phyloP scores from a whole-genome alignment of 306 rosid species.

The Trichosanthes truncata region DNA sequence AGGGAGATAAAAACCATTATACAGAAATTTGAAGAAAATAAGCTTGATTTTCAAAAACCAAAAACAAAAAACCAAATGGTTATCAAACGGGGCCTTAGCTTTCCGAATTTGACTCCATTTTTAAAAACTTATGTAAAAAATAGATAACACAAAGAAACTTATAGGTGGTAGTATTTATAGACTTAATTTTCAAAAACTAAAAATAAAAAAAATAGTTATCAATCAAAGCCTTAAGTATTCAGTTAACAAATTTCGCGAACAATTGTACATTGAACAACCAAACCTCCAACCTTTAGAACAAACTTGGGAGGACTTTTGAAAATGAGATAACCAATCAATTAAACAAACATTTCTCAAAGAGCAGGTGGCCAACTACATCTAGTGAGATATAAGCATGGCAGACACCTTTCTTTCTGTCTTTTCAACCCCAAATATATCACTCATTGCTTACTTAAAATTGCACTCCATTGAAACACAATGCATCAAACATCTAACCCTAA shows the following conservation, averaged over 20 bases:
- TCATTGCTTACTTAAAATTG: background rate
- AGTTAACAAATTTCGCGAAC: background rate
- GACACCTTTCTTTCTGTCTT: conserved; percentile 5
- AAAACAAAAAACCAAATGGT: too few relatives aligned
- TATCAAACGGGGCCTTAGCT: too few relatives aligned
- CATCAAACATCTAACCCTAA: conserved; percentile 25
- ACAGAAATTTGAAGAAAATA: too few relatives aligned
- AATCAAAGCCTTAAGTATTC: background rate
- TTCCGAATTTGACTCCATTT: too few relatives aligned
- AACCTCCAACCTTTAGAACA: background rate
- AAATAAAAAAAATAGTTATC: too few relatives aligned
- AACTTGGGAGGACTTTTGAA: background rate
- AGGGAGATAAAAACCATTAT: too few relatives aligned
- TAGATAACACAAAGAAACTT: too few relatives aligned
- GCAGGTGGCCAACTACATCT: background rate
- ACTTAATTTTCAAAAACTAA: too few relatives aligned
- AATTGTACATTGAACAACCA: background rate
- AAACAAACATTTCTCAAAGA: background rate
- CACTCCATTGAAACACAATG: conserved; percentile 13
- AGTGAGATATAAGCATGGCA: background rate
- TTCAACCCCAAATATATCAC: conserved; percentile 4
- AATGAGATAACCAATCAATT: background rate
- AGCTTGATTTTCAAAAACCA: too few relatives aligned
- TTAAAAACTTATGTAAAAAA: too few relatives aligned
- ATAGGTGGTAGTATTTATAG: too few relatives aligned